Evolutionary conservation across 148 eudicot species (phyloP).

Genomic region (Arbutus unedo): DNA sequence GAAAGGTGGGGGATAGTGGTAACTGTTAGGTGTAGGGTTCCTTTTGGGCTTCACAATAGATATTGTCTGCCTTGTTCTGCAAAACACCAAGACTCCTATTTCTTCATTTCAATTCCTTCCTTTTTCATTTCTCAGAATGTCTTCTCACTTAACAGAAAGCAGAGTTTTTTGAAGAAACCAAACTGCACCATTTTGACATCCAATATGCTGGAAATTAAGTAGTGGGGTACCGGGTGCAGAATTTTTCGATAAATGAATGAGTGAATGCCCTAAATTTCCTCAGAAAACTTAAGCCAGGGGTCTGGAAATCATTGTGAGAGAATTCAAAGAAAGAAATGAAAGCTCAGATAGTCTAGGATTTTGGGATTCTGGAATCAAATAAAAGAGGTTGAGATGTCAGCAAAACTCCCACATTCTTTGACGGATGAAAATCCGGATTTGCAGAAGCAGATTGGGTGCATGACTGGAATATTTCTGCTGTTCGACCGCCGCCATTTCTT

Average conservation of each 20-base stretch:
- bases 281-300: not conserved
- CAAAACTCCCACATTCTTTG: slow-evolving; percentile 51
- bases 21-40: not conserved
- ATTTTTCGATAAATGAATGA: not conserved
- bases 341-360: not conserved
- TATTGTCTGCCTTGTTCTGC: slow-evolving; percentile 16
- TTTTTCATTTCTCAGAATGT: not conserved
- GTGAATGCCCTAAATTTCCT: not conserved
- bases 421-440: slow-evolving; percentile 56
- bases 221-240: not conserved
- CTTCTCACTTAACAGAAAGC: not conserved
- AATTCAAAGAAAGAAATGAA: not conserved
- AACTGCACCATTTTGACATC: not conserved
- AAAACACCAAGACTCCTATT: slow-evolving; percentile 11
- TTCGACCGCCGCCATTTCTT: slow-evolving; percentile 55
- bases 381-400: slow-evolving; percentile 44
- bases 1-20: slow-evolving; percentile 2
- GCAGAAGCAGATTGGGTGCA: slow-evolving; percentile 83
- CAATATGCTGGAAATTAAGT: not conserved
- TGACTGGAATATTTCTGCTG: slow-evolving; percentile 74
- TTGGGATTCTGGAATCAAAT: not conserved
- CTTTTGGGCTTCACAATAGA: slow-evolving; percentile 15
- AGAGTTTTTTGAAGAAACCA: not conserved
- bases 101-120: slow-evolving; percentile 9
- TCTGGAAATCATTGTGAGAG: not conserved